Percentiles rank a stretch among this genome's conserved stretches.
These are phyloP conservation scores for Immersiella caudata DNA, from an alignment of 495 filamentous ascomycete species.

Conservation along the genomic window DNA sequence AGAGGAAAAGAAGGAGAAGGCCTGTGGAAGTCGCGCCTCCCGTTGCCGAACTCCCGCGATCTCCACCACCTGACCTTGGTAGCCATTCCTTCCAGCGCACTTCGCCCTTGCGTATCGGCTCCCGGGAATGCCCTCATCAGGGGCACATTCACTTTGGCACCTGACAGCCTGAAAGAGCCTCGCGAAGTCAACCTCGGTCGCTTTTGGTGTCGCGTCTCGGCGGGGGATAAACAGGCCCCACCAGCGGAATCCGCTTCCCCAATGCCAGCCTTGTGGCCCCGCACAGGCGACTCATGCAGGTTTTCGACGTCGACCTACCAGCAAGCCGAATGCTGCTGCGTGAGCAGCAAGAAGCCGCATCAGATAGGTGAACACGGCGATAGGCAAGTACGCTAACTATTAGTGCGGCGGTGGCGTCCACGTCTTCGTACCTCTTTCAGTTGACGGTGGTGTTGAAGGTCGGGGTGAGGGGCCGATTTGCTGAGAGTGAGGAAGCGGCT, in stretches of 20 bases:
- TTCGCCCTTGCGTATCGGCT: neutral
- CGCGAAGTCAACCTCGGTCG: neutral
- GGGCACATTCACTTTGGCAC: neutral
- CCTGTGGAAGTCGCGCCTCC: neutral
- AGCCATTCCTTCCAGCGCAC: neutral
- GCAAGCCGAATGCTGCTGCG: neutral
- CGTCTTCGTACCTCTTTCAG: too few species aligned
- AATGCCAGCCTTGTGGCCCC: neutral
- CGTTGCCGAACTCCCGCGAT: neutral
- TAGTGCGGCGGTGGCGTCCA: too few species aligned
- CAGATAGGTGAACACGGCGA: neutral
- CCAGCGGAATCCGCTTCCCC: neutral
- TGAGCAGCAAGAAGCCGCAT: neutral
- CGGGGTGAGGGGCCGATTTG: too few species aligned
- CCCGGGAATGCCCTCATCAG: neutral
- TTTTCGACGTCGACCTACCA: neutral
- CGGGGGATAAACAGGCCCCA: neutral
- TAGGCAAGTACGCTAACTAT: too few species aligned
- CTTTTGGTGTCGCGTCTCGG: neutral
- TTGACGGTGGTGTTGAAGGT: too few species aligned
- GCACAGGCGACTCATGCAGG: neutral
- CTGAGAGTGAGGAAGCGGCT: too few species aligned
- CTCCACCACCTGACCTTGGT: slow-evolving; percentile 11
- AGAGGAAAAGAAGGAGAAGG: neutral
- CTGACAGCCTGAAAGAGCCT: neutral